Conservation (phyloP, 176 grass and related monocot species). For the Aegilops sharonensis region DNA sequence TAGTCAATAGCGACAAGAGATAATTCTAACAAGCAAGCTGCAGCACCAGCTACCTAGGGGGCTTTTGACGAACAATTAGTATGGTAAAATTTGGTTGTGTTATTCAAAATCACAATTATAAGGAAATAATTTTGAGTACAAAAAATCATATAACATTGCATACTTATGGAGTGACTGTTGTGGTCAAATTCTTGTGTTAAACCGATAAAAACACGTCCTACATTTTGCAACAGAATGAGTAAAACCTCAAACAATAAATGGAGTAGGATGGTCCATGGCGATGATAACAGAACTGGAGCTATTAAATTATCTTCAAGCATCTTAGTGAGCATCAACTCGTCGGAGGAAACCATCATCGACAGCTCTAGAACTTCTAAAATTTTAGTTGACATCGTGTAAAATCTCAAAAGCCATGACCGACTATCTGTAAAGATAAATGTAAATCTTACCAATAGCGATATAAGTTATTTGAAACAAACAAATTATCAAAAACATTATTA, state of each 20-base stretch:
- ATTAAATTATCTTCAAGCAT: constrained; percentile 1
- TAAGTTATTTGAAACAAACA: constrained; percentile 5
- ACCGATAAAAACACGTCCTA: neutral
- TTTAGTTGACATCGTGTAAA: neutral
- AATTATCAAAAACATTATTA: neutral
- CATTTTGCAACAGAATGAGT: neutral
- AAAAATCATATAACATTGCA: neutral
- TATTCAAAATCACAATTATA: neutral
- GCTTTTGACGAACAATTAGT: neutral
- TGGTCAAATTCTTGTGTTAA: neutral
- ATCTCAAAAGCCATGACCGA: neutral
- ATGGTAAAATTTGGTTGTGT: neutral
- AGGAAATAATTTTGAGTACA: neutral
- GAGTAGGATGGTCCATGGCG: neutral
- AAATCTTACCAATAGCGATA: neutral
- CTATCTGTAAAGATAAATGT: neutral
- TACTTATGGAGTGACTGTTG: neutral
- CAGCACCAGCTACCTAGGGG: neutral
- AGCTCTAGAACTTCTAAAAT: neutral
- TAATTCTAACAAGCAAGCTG: neutral
- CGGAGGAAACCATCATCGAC: neutral
- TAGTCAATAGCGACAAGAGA: neutral
- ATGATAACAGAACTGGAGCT: neutral
- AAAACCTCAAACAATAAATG: neutral
- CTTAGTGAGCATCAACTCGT: neutral